Conservation (phyloP, 768 basidiomycete species). For the Phylloporus sp. region DNA sequence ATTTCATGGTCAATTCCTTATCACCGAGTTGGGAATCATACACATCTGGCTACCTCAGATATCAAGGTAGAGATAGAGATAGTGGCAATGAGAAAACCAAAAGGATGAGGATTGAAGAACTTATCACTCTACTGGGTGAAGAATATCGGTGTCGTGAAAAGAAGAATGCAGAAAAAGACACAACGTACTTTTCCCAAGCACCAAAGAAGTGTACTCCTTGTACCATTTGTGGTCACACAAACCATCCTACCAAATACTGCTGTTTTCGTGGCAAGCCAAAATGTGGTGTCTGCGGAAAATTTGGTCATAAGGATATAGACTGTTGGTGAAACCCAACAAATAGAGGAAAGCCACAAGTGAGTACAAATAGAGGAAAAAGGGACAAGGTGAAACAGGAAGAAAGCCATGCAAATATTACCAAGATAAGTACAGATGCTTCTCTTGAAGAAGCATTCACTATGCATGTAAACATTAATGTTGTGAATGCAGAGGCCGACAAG, state of each 20-base stretch:
- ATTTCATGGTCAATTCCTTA: not conserved
- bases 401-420: not conserved
- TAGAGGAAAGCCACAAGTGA: not conserved
- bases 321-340: not conserved
- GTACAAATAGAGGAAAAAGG: not conserved
- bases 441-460: not conserved
- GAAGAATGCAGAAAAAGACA: no score
- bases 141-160: not conserved
- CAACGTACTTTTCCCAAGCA: not conserved
- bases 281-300: not conserved
- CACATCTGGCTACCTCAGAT: not conserved
- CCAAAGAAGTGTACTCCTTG: not conserved
- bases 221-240: not conserved
- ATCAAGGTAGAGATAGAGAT: not conserved
- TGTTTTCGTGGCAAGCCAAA: not conserved
- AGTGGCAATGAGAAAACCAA: not conserved
- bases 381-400: not conserved
- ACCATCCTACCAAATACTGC: not conserved
- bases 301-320: not conserved
- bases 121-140: not conserved
- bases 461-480: not conserved
- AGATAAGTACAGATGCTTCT: not conserved
- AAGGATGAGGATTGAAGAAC: not conserved
- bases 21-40: not conserved
- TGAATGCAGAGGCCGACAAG: not conserved